Base-by-base conservation (phyloP, 2,329 filamentous ascomycete species). In the Ilyonectria sp. region DNA sequence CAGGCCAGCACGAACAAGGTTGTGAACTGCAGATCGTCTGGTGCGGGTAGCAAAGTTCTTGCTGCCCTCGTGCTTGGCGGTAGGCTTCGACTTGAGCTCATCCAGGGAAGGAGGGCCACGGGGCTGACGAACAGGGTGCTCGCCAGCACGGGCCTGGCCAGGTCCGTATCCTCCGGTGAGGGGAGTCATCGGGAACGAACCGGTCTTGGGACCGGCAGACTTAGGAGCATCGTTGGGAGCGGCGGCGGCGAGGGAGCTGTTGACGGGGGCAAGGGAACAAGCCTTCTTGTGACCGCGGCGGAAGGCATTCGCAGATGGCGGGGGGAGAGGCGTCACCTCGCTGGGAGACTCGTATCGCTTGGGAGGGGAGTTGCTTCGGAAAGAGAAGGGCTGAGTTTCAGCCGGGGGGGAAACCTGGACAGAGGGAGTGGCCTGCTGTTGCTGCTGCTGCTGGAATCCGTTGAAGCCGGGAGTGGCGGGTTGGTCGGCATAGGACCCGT, bases 1-100 rank as follows among this genome's bases (percentile, higher is more conserved):
- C 70, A 96, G 88, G 17, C 95, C 95, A 60, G 95, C 95, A 71
- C 93, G 93, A 69, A 98, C 93, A 56, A 99, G 89, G 79, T 94
- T 98, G 84, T 95, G 91, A 50, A 99, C 91, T 29, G 96, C 96
- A 75, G 93, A 94, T 71, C 95, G 94, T 67, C 96, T 94, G 77
- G 97, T 95, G 69, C 96, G 94, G 63, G 94, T 91, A 11, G 93
- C 93, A 82, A 99, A 99, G 85, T 99, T 99, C 89, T 98, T 92
- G 90, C 95, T 98, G 26, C 95, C 96, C 80, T 98, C 95, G 71
- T 95, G 90, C 84, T 94, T 97, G 73, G 94, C 91, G 9, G 95
- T 98, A 1, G 96, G 96, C 83, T 95, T 96, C 21, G 92, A 88
- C 77, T 92, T 90, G 67, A 99, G 90, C 83, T 99, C 96, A 73